Conservation (phyloP, 306 rosid species). For the Cucumis melo region DNA sequence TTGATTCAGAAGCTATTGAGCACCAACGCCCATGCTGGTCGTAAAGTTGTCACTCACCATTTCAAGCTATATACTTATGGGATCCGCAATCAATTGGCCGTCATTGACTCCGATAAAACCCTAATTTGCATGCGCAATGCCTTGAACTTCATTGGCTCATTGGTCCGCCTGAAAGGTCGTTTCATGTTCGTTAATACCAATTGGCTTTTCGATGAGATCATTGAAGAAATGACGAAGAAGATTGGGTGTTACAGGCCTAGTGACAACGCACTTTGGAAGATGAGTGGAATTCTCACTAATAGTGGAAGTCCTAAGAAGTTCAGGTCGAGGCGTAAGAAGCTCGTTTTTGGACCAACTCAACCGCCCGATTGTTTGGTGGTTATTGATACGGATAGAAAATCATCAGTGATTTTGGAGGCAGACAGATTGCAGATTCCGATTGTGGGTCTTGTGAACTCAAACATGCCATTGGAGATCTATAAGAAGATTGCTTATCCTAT, state of each 20-base stretch:
- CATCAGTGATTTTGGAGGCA: constrained; percentile 56
- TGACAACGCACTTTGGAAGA: constrained; percentile 45
- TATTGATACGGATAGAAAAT: constrained; percentile 48
- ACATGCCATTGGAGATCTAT: constrained; percentile 37
- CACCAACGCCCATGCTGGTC: constrained; percentile 68
- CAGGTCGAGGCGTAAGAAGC: constrained; percentile 57
- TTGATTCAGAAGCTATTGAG: constrained; percentile 61
- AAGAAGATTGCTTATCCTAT: constrained; percentile 56
- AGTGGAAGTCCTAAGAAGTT: constrained; percentile 73
- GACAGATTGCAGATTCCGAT: constrained; percentile 50
- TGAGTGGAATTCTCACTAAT: constrained; percentile 72
- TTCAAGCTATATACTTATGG: constrained; percentile 64
- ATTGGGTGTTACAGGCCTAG: constrained; percentile 42
- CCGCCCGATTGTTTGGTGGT: constrained; percentile 70
- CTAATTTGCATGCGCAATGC: constrained; percentile 69
- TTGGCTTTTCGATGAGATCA: constrained; percentile 60
- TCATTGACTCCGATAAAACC: constrained; percentile 66
- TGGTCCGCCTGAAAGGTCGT: constrained; percentile 49
- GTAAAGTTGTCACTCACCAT: constrained; percentile 46
- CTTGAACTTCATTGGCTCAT: constrained; percentile 47
- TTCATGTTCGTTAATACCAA: constrained; percentile 87
- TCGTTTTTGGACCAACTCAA: constrained; percentile 51
- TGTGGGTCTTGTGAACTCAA: constrained; percentile 62
- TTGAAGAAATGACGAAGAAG: constrained; percentile 50
- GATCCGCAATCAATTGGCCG: constrained; percentile 49